phyloP scores from a whole-genome alignment of 176 grass and related monocot species.

The Oryza meridionalis region DNA sequence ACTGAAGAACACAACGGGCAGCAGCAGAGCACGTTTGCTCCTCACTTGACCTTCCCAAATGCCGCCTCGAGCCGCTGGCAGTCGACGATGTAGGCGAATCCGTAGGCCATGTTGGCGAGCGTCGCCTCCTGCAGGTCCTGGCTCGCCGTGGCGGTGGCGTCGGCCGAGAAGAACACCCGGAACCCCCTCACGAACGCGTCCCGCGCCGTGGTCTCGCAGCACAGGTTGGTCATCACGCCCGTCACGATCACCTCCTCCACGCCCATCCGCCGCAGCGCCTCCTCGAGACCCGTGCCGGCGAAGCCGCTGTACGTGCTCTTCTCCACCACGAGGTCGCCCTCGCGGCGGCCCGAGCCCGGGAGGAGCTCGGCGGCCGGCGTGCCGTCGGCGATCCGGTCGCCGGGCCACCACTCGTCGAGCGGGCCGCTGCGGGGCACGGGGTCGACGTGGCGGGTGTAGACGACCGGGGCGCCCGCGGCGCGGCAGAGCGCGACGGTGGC shows the following conservation, averaged over 20 bases:
- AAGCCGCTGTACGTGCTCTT: slow-evolving; percentile 77
- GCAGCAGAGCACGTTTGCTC: neutral
- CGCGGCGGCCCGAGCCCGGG: slow-evolving; percentile 22
- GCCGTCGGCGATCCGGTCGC: slow-evolving; percentile 58
- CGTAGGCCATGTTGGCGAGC: slow-evolving; percentile 65
- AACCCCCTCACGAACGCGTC: slow-evolving; percentile 78
- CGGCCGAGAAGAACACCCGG: slow-evolving; percentile 80
- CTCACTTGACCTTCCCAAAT: slow-evolving; percentile 41
- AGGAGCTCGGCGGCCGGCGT: slow-evolving; percentile 63
- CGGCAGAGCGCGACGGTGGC: slow-evolving; percentile 60
- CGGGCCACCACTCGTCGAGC: slow-evolving; percentile 70
- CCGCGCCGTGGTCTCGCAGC: slow-evolving; percentile 78
- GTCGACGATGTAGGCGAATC: slow-evolving; percentile 71
- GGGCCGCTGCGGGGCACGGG: slow-evolving; percentile 32
- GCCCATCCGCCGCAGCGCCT: slow-evolving; percentile 45
- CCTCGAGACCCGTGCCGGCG: slow-evolving; percentile 53
- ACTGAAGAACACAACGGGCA: neutral
- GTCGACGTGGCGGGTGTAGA: slow-evolving; percentile 70
- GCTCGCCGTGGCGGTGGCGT: slow-evolving; percentile 62
- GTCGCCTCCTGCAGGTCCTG: slow-evolving; percentile 62
- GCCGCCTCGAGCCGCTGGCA: slow-evolving; percentile 53
- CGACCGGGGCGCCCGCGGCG: slow-evolving; percentile 44
- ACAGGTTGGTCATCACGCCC: slow-evolving; percentile 83
- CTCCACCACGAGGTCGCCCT: slow-evolving; percentile 54
- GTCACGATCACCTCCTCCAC: slow-evolving; percentile 65